Conservation (phyloP, 371 early-diverging fungal genomes). For the Mortierella sp. region DNA sequence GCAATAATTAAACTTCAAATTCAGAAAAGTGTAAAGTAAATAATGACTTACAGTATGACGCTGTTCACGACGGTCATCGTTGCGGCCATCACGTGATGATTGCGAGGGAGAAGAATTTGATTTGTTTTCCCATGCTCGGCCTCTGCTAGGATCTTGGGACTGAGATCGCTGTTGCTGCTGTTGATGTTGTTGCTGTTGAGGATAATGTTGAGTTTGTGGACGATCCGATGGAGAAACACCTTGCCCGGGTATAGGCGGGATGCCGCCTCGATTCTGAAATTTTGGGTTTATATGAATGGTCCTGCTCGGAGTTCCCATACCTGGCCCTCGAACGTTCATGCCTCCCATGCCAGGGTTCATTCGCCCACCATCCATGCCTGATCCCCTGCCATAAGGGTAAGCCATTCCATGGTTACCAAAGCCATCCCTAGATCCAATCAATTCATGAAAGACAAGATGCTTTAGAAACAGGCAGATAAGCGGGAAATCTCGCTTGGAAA, state of each 20-base stretch:
- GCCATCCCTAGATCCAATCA: constrained; percentile 13
- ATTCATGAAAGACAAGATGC: neutral
- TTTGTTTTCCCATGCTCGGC: constrained; percentile 9
- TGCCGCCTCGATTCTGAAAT: constrained; percentile 36
- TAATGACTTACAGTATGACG: constrained; percentile 16
- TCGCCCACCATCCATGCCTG: constrained; percentile 18
- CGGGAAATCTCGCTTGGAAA: neutral
- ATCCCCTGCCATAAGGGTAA: constrained; percentile 17
- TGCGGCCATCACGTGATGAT: constrained; percentile 9
- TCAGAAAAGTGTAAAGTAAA: neutral
- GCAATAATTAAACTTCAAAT: neutral
- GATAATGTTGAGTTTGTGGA: neutral
- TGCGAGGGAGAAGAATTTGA: neutral
- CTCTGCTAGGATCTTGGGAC: constrained; percentile 3
- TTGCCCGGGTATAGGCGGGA: constrained; percentile 12
- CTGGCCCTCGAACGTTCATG: constrained; percentile 19
- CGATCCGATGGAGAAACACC: constrained; percentile 4
- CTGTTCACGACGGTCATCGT: constrained; percentile 3
- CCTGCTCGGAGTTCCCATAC: constrained; percentile 22
- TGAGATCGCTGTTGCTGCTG: constrained; percentile 11
- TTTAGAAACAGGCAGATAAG: neutral
- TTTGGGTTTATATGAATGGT: constrained; percentile 56
- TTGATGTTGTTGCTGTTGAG: constrained; percentile 15
- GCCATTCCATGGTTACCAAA: constrained; percentile 36
- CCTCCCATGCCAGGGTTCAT: constrained; percentile 23